Evolutionary conservation across 345 rosid genomes (phyloP).

Genomic region (Dovyalis caffra): DNA sequence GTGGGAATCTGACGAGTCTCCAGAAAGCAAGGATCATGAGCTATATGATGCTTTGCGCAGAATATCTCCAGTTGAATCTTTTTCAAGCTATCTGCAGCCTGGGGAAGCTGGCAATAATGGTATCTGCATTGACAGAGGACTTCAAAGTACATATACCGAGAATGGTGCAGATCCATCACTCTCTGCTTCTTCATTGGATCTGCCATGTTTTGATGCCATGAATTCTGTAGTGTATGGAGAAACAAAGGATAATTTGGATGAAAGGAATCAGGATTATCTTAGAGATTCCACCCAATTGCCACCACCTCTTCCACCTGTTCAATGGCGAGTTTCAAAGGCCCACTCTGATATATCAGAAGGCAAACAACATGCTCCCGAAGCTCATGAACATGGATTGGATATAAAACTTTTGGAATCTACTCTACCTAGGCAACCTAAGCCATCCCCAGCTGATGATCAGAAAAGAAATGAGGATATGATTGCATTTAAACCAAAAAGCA

Average conservation of each 20-base stretch:
- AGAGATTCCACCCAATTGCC: constrained; percentile 46
- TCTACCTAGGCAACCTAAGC: constrained; percentile 32
- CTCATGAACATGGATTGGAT: constrained; percentile 35
- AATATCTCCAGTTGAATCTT: constrained; percentile 37
- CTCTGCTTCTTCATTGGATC: constrained; percentile 40
- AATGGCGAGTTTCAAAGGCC: constrained; percentile 57
- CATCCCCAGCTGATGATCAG: constrained; percentile 37
- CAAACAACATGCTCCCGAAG: constrained; percentile 33
- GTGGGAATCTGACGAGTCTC: constrained; percentile 71
- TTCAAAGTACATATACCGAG: constrained; percentile 22
- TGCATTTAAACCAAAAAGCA: constrained; percentile 35
- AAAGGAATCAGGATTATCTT: constrained; percentile 25
- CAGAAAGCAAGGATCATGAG: constrained; percentile 46
- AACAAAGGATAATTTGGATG: constrained; percentile 19
- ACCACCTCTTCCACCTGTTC: constrained; percentile 78
- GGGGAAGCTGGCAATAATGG: constrained; percentile 17
- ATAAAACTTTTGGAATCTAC: constrained; percentile 28
- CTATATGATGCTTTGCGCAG: constrained; percentile 42
- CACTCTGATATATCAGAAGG: constrained; percentile 33
- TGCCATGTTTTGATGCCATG: constrained; percentile 54
- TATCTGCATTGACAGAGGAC: constrained; percentile 17
- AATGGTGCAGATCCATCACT: constrained; percentile 40
- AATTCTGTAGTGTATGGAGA: constrained; percentile 31
- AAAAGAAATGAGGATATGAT: constrained; percentile 29
- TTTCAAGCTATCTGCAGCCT: constrained; percentile 37